A percentile compares a stretch with the other conserved stretches of the same genome.
These are phyloP conservation scores for Cynanchum wilfordii DNA, from an alignment of 257 asterid species.

Conservation along the genomic window DNA sequence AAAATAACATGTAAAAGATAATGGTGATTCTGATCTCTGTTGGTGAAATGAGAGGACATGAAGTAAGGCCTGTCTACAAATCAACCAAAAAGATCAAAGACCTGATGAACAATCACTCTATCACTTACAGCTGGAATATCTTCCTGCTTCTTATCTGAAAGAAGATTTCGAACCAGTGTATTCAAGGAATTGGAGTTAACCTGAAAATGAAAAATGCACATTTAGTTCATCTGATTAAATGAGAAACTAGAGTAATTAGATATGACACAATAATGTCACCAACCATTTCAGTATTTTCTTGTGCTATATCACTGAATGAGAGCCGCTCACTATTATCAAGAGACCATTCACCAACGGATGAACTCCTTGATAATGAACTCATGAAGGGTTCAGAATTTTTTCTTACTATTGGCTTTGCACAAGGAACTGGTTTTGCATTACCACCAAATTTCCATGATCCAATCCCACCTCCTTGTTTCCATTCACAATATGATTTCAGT, in stretches of 20 bases:
- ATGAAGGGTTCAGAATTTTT: conserved; percentile 54
- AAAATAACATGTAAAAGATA: background rate
- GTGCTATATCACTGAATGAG: conserved; percentile 28
- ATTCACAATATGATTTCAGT: conserved; percentile 62
- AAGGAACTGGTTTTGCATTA: conserved; percentile 45
- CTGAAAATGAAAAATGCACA: conserved; percentile 38
- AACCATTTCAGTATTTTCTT: conserved; percentile 40
- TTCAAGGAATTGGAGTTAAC: conserved; percentile 43
- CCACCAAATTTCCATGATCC: conserved; percentile 63
- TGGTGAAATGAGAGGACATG: background rate
- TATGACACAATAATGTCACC: conserved; percentile 22
- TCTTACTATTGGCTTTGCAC: conserved; percentile 44
- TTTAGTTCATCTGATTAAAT: conserved; percentile 7
- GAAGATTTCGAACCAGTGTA: conserved; percentile 47
- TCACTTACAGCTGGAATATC: conserved; percentile 76
- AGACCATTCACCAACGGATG: conserved; percentile 44
- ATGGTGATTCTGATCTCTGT: background rate
- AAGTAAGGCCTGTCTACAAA: background rate
- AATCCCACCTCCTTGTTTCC: conserved; percentile 75
- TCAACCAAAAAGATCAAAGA: background rate
- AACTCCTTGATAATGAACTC: conserved; percentile 47
- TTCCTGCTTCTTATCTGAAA: conserved; percentile 60
- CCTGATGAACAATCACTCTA: background rate
- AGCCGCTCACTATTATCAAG: conserved; percentile 39
- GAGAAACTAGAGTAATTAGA: background rate